These are phyloP conservation scores for Sphagnurus paluster DNA, from an alignment of 1,284 basidiomycete genomes.

Conservation along the genomic window DNA sequence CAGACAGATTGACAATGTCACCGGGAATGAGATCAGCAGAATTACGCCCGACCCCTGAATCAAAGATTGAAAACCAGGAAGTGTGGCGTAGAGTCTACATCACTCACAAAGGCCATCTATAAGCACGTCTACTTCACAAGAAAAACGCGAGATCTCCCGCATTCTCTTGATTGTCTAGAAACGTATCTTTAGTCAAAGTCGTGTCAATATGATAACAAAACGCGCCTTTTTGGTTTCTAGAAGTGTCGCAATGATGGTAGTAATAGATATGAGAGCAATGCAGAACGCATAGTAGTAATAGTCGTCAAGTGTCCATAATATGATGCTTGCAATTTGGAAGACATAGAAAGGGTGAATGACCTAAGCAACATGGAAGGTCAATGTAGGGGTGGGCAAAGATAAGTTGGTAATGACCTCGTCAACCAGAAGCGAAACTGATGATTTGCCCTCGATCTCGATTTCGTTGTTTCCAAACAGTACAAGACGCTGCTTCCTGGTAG, in stretches of 20 bases:
- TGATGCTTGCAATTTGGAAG: constrained; percentile 96
- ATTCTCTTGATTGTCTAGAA: constrained; percentile 86
- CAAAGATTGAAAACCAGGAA: constrained; percentile 5
- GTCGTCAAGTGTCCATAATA: constrained; percentile 93
- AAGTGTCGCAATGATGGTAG: constrained; percentile 86
- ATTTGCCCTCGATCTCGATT: constrained; percentile 92
- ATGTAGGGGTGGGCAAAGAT: constrained; percentile 13
- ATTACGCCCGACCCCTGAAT: constrained; percentile 68
- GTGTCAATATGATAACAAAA: background rate
- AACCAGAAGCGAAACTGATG: constrained; percentile 77
- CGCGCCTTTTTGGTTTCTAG: constrained; percentile 85
- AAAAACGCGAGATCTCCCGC: constrained; percentile 95
- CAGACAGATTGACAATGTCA: constrained; percentile 89
- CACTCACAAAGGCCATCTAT: constrained; percentile 71
- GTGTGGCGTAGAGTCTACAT: background rate
- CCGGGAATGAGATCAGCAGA: constrained; percentile 90
- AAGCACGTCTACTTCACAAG: constrained; percentile 78
- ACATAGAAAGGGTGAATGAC: constrained; percentile 96
- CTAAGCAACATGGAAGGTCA: constrained; percentile 53
- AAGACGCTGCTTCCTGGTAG: constrained; percentile 63
- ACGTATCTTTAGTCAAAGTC: constrained; percentile 2
- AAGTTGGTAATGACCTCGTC: constrained; percentile 72
- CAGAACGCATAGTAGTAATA: constrained; percentile 99
- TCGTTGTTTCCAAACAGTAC: constrained; percentile 85
- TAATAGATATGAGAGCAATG: constrained; percentile 89